Percentiles rank a stretch among this genome's conserved stretches.
Evolutionary conservation across 768 basidiomycete genomes (phyloP).

Genomic region (Lyophyllum decastes): DNA sequence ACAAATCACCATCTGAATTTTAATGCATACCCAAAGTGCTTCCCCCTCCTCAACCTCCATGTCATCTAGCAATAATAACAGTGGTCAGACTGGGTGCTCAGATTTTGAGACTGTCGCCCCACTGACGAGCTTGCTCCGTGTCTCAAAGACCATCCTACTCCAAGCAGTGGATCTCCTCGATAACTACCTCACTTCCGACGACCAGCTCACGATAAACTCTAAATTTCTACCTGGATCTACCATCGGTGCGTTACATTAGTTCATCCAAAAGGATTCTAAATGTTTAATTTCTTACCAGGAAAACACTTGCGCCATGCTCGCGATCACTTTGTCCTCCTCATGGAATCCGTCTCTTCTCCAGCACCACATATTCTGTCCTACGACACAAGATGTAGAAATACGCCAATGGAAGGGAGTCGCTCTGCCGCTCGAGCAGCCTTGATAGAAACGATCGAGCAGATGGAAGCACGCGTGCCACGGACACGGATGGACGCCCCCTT

Average conservation of each 20-base stretch:
- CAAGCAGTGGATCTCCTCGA: constrained; percentile 78
- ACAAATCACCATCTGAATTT: constrained; percentile 90
- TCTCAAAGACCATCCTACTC: constrained; percentile 64
- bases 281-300: constrained; percentile 40
- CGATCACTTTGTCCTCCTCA: constrained; percentile 76
- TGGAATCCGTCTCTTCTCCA: constrained; percentile 50
- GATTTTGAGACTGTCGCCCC: constrained; percentile 18
- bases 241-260: constrained; percentile 56
- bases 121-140: constrained; percentile 61
- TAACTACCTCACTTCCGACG: constrained; percentile 63
- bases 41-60: constrained; percentile 31
- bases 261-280: constrained; percentile 1
- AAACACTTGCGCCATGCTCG: constrained; percentile 86
- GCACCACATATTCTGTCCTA: constrained; percentile 65
- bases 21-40: constrained; percentile 59
- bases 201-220: constrained; percentile 70
- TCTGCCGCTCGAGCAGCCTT: constrained; percentile 60
- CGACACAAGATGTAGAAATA: constrained; percentile 74
- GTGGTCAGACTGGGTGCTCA: constrained; percentile 15
- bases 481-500: constrained; percentile 57
- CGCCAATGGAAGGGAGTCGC: constrained; percentile 78
- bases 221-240: constrained; percentile 84
- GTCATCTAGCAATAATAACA: constrained; percentile 23
- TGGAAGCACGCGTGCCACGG: constrained; percentile 54
- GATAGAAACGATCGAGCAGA: constrained; percentile 51